phyloP scores from a whole-genome alignment of 768 basidiomycete genomes.

The Russula sp. region DNA sequence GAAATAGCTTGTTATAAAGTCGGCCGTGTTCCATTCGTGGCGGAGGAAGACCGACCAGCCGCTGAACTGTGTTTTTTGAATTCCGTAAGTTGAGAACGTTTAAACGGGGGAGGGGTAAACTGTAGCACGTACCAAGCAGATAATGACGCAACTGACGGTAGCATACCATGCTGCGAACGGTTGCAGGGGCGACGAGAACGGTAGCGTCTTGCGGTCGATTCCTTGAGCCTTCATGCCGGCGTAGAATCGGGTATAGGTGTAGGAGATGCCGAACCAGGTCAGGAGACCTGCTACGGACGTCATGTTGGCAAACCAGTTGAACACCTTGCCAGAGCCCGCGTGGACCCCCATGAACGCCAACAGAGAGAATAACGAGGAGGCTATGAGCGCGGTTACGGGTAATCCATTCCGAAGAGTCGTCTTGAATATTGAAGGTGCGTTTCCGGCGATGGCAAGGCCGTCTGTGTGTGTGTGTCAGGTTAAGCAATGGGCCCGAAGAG shows the following conservation, averaged over 20 bases:
- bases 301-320: constrained; percentile 67
- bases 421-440: constrained; percentile 77
- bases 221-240: constrained; percentile 78
- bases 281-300: constrained; percentile 44
- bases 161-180: constrained; percentile 66
- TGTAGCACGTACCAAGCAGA: constrained; percentile 51
- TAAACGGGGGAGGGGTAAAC: not conserved
- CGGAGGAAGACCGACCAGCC: constrained; percentile 49
- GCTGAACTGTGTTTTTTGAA: constrained; percentile 35
- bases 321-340: constrained; percentile 63
- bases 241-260: constrained; percentile 67
- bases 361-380: constrained; percentile 57
- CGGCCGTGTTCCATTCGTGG: constrained; percentile 47
- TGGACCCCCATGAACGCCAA: constrained; percentile 82
- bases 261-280: constrained; percentile 45
- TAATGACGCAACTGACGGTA: constrained; percentile 34
- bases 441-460: constrained; percentile 71
- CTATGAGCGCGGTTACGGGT: constrained; percentile 66
- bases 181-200: constrained; percentile 61
- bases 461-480: constrained; percentile 37
- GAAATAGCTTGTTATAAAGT: constrained; percentile 83
- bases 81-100: constrained; percentile 30
- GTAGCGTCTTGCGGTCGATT: constrained; percentile 61
- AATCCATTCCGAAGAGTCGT: constrained; percentile 66
- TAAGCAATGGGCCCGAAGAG: not conserved